phyloP scores from a whole-genome alignment of 805 yeast species.

The Candida corydali region DNA sequence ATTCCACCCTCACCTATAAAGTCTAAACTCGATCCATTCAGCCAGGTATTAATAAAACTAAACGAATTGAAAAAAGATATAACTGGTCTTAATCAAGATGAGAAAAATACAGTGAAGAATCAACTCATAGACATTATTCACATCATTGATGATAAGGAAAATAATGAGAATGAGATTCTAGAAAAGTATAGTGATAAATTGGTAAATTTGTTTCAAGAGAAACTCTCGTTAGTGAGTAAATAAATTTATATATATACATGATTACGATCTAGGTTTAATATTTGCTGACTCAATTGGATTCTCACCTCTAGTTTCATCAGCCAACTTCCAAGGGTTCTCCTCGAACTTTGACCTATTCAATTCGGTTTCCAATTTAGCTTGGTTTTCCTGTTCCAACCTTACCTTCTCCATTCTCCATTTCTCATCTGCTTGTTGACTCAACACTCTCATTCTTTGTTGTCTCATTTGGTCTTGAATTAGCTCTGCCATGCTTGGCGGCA shows the following conservation, averaged over 20 bases:
- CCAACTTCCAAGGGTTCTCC: constrained; percentile 34
- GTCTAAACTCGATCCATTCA: too few species aligned
- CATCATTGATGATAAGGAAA: constrained; percentile 1
- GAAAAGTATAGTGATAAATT: constrained; percentile 37
- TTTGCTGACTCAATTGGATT: constrained; percentile 36
- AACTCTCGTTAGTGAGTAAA: constrained; percentile 12
- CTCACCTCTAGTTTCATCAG: constrained; percentile 20
- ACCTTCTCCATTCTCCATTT: constrained; percentile 37
- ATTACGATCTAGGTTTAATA: constrained; percentile 26
- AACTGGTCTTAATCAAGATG: neutral
- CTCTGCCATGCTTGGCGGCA: constrained; percentile 62
- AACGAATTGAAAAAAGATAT: constrained; percentile 4
- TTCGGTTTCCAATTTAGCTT: constrained; percentile 26
- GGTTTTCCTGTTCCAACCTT: constrained; percentile 29
- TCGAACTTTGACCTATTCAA: constrained; percentile 23
- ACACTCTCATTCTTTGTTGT: constrained; percentile 46
- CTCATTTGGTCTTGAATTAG: constrained; percentile 55
- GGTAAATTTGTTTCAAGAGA: constrained; percentile 24
- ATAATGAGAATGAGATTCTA: constrained; percentile 19
- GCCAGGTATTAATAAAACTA: neutral
- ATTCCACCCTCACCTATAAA: too few species aligned
- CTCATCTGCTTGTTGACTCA: constrained; percentile 45
- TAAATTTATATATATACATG: neutral
- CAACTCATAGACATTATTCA: constrained; percentile 3
- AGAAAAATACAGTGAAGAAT: constrained; percentile 1